These are phyloP conservation scores for Corynespora cassiicola DNA, from an alignment of 2,329 filamentous ascomycete species.

Conservation along the genomic window DNA sequence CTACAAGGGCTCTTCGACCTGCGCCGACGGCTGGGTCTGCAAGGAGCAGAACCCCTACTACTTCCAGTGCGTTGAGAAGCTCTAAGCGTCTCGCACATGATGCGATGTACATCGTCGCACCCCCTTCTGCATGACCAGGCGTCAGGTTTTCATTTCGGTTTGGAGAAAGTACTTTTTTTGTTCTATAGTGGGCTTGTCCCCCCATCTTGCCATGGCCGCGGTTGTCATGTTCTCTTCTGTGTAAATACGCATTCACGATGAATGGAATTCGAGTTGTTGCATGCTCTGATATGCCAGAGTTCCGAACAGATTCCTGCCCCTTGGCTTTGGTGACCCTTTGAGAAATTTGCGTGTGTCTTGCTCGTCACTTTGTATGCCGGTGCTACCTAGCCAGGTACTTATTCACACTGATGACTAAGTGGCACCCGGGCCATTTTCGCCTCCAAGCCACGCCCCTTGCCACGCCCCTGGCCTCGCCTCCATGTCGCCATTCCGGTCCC, in stretches of 20 bases:
- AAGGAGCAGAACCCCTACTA: conserved; percentile 53
- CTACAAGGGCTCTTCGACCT: conserved; percentile 49
- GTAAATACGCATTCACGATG: conserved; percentile 17
- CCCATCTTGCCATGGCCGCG: conserved; percentile 9
- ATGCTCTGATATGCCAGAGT: too few species aligned
- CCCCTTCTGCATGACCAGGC: conserved; percentile 10
- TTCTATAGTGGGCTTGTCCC: conserved; percentile 17
- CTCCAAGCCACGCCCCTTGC: too few species aligned
- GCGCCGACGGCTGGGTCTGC: conserved; percentile 49
- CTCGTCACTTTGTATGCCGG: too few species aligned
- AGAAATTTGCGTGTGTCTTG: too few species aligned
- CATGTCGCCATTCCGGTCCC: conserved; percentile 13
- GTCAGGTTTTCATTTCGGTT: conserved; percentile 6
- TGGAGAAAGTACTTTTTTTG: conserved; percentile 3
- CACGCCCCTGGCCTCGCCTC: conserved; percentile 12
- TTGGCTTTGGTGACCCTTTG: too few species aligned
- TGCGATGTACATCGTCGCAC: too few species aligned
- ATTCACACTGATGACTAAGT: too few species aligned
- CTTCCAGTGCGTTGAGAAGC: conserved; percentile 51
- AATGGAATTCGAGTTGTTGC: conserved; percentile 17
- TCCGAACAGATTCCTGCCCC: too few species aligned
- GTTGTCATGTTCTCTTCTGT: conserved; percentile 21
- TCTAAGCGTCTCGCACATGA: not conserved
- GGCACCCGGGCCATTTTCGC: too few species aligned
- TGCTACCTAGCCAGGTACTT: too few species aligned